Base-by-base conservation (phyloP, 345 rosid genomes). In the Syzygium aromaticum region DNA sequence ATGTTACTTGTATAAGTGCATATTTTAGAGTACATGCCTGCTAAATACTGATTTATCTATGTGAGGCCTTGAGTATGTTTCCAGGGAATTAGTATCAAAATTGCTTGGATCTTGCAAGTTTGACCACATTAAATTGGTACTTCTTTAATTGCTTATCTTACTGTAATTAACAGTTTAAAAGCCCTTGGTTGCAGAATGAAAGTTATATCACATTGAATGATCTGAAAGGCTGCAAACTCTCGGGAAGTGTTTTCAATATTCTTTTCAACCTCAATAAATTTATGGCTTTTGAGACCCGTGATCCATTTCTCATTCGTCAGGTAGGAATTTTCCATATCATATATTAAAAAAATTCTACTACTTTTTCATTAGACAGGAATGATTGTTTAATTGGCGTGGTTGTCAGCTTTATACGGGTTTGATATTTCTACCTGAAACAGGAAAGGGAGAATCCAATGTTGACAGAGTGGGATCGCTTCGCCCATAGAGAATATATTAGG, bases 241-340 rank as follows among this genome's bases (percentile, higher is more conserved):
- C 98, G 5, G 98, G 96, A 89, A 92, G 93, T 88, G 93, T 96
- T 61, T 97, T 97, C 90, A 96, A 95, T 90, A 93, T 96, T 86
- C 98, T 97, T 89, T 97, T 96, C 91, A 97, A 96, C 91, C 96
- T 96, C 52, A 92, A 94, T 77, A 97, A 97, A 88, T 96, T 96
- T 89, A 90, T 95, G 93, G 95, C 97, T 51, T 95, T 94, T 85
- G 99, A 97, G 91, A 93, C 95, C 7, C 97, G 96, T 85, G 98
- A 95, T 89, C 97, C 96, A 53, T 94, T 94, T 87, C 93, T 93
- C 54, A 93, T 94, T 91, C 96, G 95, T 77, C 96, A 94, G 98
- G 99, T 96, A 87, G 61, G 30, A 52, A 52, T 52, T 67, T 57
- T 46, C 53, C 54, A 27, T 83, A 52, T 84, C 27, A 52, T 33